These are phyloP conservation scores for Picochlorum sp. DNA, from an alignment of 139 green algal genomes.

Conservation along the genomic window DNA sequence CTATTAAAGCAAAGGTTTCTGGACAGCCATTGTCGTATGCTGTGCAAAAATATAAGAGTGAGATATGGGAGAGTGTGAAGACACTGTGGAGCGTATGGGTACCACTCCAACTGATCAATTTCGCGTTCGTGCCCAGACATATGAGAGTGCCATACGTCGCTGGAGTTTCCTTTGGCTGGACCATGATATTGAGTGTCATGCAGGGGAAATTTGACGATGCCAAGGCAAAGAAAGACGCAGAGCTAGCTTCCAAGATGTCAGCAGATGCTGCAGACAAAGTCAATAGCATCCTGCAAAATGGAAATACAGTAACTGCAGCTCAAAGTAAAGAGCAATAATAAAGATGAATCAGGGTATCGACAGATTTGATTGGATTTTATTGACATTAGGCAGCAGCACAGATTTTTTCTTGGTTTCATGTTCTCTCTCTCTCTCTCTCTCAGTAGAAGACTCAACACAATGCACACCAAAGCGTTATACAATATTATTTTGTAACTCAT, in stretches of 20 bases:
- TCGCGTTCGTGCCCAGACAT: slow-evolving; percentile 71
- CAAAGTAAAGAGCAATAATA: neutral
- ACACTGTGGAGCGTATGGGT: slow-evolving; percentile 81
- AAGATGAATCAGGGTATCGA: neutral
- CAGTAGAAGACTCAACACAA: no score
- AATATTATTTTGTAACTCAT: no score
- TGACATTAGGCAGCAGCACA: neutral
- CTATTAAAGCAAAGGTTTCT: slow-evolving; percentile 59
- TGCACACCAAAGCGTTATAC: no score
- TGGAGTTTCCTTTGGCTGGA: slow-evolving; percentile 45
- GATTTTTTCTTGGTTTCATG: neutral
- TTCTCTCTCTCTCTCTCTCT: no score
- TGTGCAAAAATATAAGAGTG: slow-evolving; percentile 52
- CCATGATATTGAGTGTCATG: slow-evolving; percentile 43
- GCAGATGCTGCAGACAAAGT: neutral
- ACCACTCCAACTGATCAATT: slow-evolving; percentile 75
- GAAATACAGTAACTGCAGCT: slow-evolving; percentile 3
- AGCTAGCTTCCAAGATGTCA: neutral
- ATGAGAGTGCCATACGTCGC: slow-evolving; percentile 69
- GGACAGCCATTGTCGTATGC: slow-evolving; percentile 37
- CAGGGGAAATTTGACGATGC: slow-evolving; percentile 39
- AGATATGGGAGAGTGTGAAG: slow-evolving; percentile 78
- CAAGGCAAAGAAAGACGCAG: neutral
- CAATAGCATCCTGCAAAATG: neutral
- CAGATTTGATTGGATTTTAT: neutral